phyloP scores from a whole-genome alignment of 257 asterid species.

The Lavandula angustifolia region DNA sequence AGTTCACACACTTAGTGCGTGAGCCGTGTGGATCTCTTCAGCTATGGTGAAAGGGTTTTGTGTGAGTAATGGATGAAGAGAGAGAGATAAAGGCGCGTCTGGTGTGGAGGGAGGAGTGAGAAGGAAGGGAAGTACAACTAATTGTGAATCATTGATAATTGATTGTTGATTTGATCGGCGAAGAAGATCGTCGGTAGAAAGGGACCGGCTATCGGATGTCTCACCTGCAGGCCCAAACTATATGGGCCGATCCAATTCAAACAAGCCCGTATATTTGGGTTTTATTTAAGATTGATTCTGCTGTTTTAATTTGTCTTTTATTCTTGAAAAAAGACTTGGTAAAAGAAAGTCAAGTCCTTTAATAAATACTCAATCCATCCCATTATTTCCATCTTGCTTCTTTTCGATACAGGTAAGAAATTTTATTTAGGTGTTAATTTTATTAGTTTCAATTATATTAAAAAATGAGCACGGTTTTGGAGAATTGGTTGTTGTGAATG shows the following conservation, averaged over 20 bases:
- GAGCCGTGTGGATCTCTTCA: slow-evolving; percentile 3
- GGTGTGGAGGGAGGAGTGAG: slow-evolving; percentile 34
- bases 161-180: slow-evolving; percentile 27
- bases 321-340: no score
- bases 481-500: no score
- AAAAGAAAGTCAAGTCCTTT: no score
- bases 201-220: slow-evolving; percentile 33
- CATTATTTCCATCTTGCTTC: no score
- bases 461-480: no score
- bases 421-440: no score
- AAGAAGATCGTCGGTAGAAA: slow-evolving; percentile 48
- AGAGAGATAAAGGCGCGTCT: neutral
- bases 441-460: no score
- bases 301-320: no score
- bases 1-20: neutral
- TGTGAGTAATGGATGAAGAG: neutral
- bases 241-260: neutral
- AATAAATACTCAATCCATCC: no score
- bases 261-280: neutral
- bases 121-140: slow-evolving; percentile 38
- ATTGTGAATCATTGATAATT: slow-evolving; percentile 30
- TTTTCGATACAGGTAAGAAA: no score
- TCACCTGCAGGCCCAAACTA: slow-evolving; percentile 3
- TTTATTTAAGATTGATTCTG: no score
- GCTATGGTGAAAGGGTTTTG: slow-evolving; percentile 22